These are phyloP conservation scores for Chlorophyllum brunneum DNA, from an alignment of 768 basidiomycete genomes.

Conservation along the genomic window DNA sequence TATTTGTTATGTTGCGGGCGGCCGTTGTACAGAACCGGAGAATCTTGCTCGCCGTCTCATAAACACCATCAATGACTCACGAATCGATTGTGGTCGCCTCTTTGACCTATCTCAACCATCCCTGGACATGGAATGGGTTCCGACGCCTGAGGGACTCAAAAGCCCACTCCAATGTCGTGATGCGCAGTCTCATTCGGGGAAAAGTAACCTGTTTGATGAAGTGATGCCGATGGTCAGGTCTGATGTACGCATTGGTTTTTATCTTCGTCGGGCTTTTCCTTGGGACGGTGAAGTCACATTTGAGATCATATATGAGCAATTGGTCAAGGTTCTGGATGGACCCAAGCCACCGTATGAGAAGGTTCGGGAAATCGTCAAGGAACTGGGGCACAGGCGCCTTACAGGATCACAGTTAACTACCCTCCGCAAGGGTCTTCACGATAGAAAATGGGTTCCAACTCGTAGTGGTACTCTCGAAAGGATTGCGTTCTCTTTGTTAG, in stretches of 20 bases:
- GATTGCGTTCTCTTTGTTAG: constrained; percentile 22
- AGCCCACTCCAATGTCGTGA: constrained; percentile 27
- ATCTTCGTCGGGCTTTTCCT: constrained; percentile 28
- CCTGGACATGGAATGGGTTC: constrained; percentile 30
- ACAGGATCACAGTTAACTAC: constrained; percentile 14
- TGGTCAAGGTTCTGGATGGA: constrained; percentile 21
- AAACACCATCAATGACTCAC: neutral
- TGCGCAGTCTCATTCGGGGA: constrained; percentile 14
- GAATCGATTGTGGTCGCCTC: neutral
- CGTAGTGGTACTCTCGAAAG: constrained; percentile 15
- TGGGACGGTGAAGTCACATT: constrained; percentile 36
- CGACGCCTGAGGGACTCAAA: constrained; percentile 31
- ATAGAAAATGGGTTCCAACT: constrained; percentile 33
- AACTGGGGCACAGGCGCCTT: constrained; percentile 24
- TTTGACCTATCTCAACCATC: neutral
- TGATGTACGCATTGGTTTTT: constrained; percentile 20
- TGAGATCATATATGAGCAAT: constrained; percentile 28
- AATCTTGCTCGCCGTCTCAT: constrained; percentile 3
- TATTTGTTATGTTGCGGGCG: constrained; percentile 27
- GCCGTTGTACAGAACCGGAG: neutral
- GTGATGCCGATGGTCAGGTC: constrained; percentile 31
- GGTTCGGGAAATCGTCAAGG: constrained; percentile 25
- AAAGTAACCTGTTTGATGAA: constrained; percentile 32
- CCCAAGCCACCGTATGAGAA: constrained; percentile 9
- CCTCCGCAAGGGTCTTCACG: constrained; percentile 17